Evolutionary conservation across 495 filamentous ascomycete species (phyloP), one percentile per base, ranked within the genome.

Genomic region (Corynascus novoguineensis): DNA sequence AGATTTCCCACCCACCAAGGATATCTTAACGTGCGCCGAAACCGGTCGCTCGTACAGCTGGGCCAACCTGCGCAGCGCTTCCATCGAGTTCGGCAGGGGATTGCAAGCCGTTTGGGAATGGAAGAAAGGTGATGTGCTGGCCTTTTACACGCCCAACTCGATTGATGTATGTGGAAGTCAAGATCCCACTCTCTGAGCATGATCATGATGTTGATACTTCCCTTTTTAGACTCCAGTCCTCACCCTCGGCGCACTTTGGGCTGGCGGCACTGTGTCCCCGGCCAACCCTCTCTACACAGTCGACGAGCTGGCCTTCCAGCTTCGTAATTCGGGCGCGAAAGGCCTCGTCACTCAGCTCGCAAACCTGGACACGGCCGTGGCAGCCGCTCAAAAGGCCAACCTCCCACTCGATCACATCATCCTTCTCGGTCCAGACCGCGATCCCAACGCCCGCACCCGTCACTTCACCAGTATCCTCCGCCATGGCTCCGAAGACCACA

Each of bases 201-300:
- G 9, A 3, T 9, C 29, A 14, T 19, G 8, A n/a, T 41, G 37
- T 5, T n/a, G 7, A 29, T 10, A 41, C 29, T 24, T 2, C 35
- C 28, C 4, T n/a, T n/a, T n/a, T 40, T 10, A 38, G 88, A 92
- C 67, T 83, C 83, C 31, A 79, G 86, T 19, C 72, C 69, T 93
- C 46, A 88, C 77, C 67, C 92, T 88, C 79, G 92, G 91, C 22
- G 75, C 81, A 10, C 83, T 86, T 61, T 97, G 89, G 87, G 87
- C 91, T 0, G 92, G 91, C 44, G 92, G 89, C 19, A 74, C 86
- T 47, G 67, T 89, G 17, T 89, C 86, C 3, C 88, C 93, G 0
- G 90, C 90, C 11, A 97, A 97, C 67, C 92, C 93, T 22, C 81
- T 81, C 2, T 97, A 97, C 71, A 95, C 86, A 1, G 81, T 77